phyloP scores from a whole-genome alignment of 2,329 filamentous ascomycete genomes.

The Colletotrichum sp. region DNA sequence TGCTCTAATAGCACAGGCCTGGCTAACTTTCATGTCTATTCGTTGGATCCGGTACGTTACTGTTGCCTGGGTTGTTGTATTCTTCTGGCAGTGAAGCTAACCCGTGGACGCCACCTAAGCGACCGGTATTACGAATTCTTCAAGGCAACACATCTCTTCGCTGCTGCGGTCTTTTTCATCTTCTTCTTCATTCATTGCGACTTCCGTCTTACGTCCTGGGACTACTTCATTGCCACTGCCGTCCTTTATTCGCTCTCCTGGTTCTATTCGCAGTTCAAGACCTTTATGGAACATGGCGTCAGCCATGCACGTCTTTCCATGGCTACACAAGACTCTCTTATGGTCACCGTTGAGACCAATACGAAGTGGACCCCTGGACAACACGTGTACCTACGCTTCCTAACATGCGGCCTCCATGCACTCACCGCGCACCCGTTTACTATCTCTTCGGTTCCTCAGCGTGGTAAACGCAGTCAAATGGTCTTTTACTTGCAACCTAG shows the following conservation, averaged over 20 bases:
- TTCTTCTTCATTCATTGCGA: slow-evolving; percentile 68
- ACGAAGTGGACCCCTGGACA: slow-evolving; percentile 57
- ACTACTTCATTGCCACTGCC: slow-evolving; percentile 65
- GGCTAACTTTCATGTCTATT: slow-evolving; percentile 57
- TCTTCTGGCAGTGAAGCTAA: not conserved
- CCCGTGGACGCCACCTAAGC: slow-evolving; percentile 30
- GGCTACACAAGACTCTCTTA: slow-evolving; percentile 33
- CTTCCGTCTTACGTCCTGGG: slow-evolving; percentile 59
- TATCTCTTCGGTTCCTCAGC: slow-evolving; percentile 52
- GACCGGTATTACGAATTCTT: slow-evolving; percentile 65
- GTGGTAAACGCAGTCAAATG: slow-evolving; percentile 37
- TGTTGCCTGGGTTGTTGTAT: not conserved
- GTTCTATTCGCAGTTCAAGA: slow-evolving; percentile 44
- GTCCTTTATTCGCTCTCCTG: slow-evolving; percentile 29
- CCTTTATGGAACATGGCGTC: slow-evolving; percentile 42
- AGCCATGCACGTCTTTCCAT: not conserved
- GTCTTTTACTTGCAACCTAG: slow-evolving; percentile 58
- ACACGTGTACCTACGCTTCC: slow-evolving; percentile 60
- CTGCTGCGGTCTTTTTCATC: slow-evolving; percentile 57
- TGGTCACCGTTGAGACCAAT: slow-evolving; percentile 46
- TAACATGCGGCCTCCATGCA: slow-evolving; percentile 44
- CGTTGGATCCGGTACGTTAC: slow-evolving; percentile 49
- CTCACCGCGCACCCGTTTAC: slow-evolving; percentile 60
- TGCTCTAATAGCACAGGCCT: slow-evolving; percentile 57
- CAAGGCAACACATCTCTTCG: slow-evolving; percentile 60